Base-by-base conservation (phyloP, 345 rosid species). In the Aquilaria sinensis region DNA sequence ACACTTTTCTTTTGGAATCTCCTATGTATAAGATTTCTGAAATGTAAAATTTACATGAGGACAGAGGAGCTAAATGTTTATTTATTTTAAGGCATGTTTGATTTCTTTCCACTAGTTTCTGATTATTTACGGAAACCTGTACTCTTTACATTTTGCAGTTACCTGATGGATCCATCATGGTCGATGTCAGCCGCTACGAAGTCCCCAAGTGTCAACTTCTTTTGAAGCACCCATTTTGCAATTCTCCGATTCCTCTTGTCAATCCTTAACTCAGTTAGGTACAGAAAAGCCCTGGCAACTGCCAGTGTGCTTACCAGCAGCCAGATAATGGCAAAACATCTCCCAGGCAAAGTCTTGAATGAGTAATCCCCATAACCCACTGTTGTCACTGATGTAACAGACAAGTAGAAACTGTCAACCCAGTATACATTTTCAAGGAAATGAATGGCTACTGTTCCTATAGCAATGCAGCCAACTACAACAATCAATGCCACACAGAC, bases 131-230 rank as follows among this genome's bases (percentile, higher is more conserved):
- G 0, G 23, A 23, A 23, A 23, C 23, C 23, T 23, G 23, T 23
- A 23, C 23, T 23, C 23, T 9, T 37, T 5, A 37, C 43, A 37
- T 5, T 37, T 37, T 37, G 43, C 43, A 34, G 9, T 9, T 80
- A 87, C 94, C 94, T 87, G 77, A 84, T 81, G 37, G 85, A 80
- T 33, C 88, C 90, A 55, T 84, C 88, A 29, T 84, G 73, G 45
- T 87, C 85, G 47, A 84, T 76, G 72, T 87, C 88, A 6, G 94
- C 94, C 33, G 94, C 94, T 50, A 84, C 73, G 23, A 87, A 67
- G 67, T 82, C 94, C 47, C 86, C 88, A 9, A 84, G 61, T 4
- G 90, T 87, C 65, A 84, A 70, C 77, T 87, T 79, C 69, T 62
- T 85, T 58, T 82, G 81, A 57, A 87, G 86, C 66, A 87, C 83